Conservation (phyloP, 2,329 filamentous ascomycete genomes). For the Ceratocystis destructans region DNA sequence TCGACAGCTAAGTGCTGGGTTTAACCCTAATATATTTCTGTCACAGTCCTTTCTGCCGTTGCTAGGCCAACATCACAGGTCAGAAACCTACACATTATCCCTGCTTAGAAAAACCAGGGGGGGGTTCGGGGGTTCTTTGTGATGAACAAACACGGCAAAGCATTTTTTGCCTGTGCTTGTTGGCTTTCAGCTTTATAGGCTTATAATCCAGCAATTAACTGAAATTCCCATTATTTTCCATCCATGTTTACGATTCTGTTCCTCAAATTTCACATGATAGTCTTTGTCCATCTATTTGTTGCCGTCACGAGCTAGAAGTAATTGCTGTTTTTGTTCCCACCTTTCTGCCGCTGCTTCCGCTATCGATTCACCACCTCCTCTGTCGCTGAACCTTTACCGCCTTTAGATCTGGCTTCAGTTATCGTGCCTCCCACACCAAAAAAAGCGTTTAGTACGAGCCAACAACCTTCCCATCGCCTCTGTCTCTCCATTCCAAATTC, state of each 20-base stretch:
- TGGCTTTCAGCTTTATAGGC: neutral
- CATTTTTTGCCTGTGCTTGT: neutral
- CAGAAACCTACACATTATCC: slow-evolving; percentile 15
- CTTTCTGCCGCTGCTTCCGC: neutral
- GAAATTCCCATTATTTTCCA: neutral
- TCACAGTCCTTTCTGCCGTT: slow-evolving; percentile 6
- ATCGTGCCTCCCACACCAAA: neutral
- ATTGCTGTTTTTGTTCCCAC: neutral
- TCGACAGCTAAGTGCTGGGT: neutral
- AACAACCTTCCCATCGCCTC: neutral
- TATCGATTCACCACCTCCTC: neutral
- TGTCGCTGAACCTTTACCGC: neutral
- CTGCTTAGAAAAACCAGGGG: neutral
- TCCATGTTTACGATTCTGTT: neutral
- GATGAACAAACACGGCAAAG: neutral
- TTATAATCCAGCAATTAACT: neutral
- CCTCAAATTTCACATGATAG: neutral
- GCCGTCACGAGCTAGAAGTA: neutral
- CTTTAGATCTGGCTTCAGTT: neutral
- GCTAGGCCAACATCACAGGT: slow-evolving; percentile 12
- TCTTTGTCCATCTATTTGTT: neutral
- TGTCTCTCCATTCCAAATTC: neutral
- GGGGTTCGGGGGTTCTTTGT: neutral
- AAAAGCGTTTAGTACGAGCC: neutral
- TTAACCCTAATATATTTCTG: neutral